Evolutionary conservation across 1,139 yeast genomes (phyloP).

Genomic region (Hansenula sp.): DNA sequence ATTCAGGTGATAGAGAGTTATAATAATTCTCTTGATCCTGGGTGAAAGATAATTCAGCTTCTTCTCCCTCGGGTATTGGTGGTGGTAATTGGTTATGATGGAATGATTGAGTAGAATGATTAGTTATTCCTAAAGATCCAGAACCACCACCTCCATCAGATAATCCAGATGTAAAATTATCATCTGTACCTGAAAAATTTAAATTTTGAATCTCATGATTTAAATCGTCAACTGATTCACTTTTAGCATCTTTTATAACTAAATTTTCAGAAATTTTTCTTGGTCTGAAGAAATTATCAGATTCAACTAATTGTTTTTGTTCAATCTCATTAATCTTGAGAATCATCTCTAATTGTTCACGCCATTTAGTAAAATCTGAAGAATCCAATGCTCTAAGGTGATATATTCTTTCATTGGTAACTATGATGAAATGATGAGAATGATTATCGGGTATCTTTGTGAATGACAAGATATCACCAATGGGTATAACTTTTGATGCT

Average conservation of each 20-base stretch:
- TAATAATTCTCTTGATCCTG: slow-evolving; percentile 10
- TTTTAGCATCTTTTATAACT: neutral
- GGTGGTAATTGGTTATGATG: slow-evolving; percentile 2
- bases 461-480: slow-evolving; percentile 23
- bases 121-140: neutral
- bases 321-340: slow-evolving; percentile 11
- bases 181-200: slow-evolving; percentile 22
- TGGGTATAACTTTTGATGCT: slow-evolving; percentile 42
- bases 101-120: slow-evolving; percentile 2
- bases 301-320: slow-evolving; percentile 4
- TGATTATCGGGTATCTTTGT: slow-evolving; percentile 34
- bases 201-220: slow-evolving; percentile 10
- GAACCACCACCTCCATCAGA: slow-evolving; percentile 18
- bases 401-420: slow-evolving; percentile 30
- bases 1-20: slow-evolving; percentile 19
- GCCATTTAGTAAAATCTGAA: slow-evolving; percentile 39
- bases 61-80: slow-evolving; percentile 10
- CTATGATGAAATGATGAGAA: slow-evolving; percentile 31
- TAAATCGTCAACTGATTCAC: neutral
- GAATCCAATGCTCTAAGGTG: slow-evolving; percentile 39
- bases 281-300: slow-evolving; percentile 4
- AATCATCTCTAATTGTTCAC: slow-evolving; percentile 22
- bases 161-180: slow-evolving; percentile 26
- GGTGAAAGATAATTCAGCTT: neutral
- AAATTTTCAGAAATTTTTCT: neutral